Evolutionary conservation across 768 basidiomycete species (phyloP).

Genomic region (Auricularia cornea): DNA sequence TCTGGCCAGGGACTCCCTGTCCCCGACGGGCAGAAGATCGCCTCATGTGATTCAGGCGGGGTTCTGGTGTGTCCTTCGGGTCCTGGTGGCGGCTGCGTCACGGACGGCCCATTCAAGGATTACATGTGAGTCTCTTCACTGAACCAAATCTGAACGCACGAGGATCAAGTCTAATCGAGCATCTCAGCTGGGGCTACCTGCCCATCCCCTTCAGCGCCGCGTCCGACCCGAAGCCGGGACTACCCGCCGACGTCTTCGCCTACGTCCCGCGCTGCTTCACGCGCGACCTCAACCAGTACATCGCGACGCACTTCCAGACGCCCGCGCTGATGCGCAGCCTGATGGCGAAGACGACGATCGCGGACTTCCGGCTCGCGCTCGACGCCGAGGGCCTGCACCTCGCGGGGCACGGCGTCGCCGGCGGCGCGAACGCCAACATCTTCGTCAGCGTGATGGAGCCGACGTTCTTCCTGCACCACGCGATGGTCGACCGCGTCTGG

Average conservation of each 20-base stretch:
- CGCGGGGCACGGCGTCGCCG: neutral
- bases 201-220: neutral
- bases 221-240: neutral
- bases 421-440: neutral
- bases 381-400: neutral
- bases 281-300: neutral
- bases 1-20: neutral
- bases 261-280: neutral
- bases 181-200: too few relatives aligned
- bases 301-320: neutral
- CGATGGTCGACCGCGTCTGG: neutral
- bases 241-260: neutral
- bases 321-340: neutral
- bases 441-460: neutral
- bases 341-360: neutral
- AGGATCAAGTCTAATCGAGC: too few relatives aligned
- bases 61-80: neutral
- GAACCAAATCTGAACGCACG: neutral
- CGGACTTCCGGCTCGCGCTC: neutral
- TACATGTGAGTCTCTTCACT: neutral
- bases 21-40: neutral
- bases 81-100: neutral
- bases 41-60: too few relatives aligned
- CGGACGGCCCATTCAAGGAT: neutral
- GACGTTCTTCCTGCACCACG: neutral